Percentiles rank a stretch among this genome's conserved stretches.
Conservation (phyloP, 2,329 filamentous ascomycete species). For the Beauveria asiatica region DNA sequence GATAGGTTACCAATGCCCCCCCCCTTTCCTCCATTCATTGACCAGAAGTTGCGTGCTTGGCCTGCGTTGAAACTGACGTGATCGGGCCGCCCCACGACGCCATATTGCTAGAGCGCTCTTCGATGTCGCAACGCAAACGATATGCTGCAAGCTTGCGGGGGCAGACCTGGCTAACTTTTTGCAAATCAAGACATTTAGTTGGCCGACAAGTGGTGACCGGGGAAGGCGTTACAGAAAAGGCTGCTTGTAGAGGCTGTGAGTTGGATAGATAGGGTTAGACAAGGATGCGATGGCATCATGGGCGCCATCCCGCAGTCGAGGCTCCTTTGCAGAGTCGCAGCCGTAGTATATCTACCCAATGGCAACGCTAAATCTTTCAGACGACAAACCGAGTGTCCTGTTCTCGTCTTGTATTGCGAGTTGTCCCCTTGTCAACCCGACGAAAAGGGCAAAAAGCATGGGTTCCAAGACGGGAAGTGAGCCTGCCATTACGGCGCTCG, state of each 20-base stretch:
- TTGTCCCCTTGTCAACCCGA: background rate
- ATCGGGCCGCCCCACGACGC: conserved; percentile 10
- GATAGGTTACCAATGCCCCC: background rate
- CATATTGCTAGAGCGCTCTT: background rate
- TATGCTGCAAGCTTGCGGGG: background rate
- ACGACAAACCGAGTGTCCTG: background rate
- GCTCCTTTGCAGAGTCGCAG: background rate
- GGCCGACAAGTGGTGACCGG: background rate
- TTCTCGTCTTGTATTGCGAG: too few species aligned
- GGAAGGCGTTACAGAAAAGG: background rate
- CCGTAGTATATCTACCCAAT: background rate
- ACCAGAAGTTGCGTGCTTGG: conserved; percentile 2
- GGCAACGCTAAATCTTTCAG: background rate
- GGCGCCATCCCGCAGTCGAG: background rate
- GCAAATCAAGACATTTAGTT: background rate
- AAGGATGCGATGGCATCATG: conserved; percentile 7
- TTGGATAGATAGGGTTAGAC: background rate
- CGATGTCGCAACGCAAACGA: background rate
- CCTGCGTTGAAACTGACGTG: conserved; percentile 7
- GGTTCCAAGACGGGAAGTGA: background rate
- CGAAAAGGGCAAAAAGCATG: background rate
- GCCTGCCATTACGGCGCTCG: background rate
- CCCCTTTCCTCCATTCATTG: too few species aligned
- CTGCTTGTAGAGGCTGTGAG: background rate
- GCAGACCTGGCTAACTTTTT: too few species aligned